Evolutionary conservation across 1,139 yeast species (phyloP).

Genomic region (Suhomyces choctaworum): DNA sequence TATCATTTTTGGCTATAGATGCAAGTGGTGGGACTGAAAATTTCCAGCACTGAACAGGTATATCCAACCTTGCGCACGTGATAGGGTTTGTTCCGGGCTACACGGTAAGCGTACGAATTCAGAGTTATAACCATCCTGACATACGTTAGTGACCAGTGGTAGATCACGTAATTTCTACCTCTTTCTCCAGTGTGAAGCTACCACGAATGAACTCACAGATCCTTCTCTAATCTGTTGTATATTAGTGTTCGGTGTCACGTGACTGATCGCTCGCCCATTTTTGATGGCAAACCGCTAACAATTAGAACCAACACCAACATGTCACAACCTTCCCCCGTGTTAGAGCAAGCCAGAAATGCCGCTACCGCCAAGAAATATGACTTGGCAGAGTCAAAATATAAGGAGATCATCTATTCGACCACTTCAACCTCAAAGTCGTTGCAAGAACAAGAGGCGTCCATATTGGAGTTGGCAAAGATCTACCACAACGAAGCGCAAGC

Average conservation of each 20-base stretch:
- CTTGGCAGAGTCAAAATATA: slow-evolving; percentile 60
- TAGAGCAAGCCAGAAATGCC: slow-evolving; percentile 62
- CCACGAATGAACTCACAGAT: no score
- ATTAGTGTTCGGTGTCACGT: no score
- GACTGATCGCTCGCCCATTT: slow-evolving; percentile 2
- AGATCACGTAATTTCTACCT: no score
- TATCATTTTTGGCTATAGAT: slow-evolving; percentile 2
- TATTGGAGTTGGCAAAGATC: slow-evolving; percentile 61
- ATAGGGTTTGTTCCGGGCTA: no score
- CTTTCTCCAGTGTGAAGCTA: no score
- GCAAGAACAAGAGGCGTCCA: slow-evolving; percentile 62
- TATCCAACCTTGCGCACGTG: no score
- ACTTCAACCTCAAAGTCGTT: slow-evolving; percentile 27
- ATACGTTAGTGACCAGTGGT: no score
- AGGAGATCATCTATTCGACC: slow-evolving; percentile 39
- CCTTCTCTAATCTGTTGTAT: no score
- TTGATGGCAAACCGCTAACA: slow-evolving; percentile 17
- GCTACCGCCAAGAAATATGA: slow-evolving; percentile 47
- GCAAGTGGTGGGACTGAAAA: background rate
- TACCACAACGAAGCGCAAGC: slow-evolving; percentile 49
- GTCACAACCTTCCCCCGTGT: slow-evolving; percentile 26
- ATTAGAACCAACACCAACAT: slow-evolving; percentile 9
- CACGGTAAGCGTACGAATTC: no score
- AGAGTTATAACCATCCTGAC: no score
- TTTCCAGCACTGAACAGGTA: background rate